Conservation (phyloP, 2,329 filamentous ascomycete species). For the Diaporthe longicolla region DNA sequence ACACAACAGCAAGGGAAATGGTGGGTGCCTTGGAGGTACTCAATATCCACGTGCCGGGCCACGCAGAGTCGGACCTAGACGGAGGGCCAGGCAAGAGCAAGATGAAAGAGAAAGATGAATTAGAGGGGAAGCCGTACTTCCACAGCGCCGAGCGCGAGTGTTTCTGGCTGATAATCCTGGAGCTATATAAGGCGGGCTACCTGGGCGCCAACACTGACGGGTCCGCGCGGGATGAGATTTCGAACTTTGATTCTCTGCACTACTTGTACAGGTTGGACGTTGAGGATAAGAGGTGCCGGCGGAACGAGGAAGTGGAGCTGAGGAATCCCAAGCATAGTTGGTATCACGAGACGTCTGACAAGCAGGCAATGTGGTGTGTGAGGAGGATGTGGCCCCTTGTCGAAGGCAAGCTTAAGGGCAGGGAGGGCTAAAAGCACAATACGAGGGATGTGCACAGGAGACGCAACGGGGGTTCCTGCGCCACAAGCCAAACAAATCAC, state of each 20-base stretch:
- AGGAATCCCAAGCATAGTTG: slow-evolving; percentile 31
- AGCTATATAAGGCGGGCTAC: slow-evolving; percentile 28
- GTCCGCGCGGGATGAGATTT: slow-evolving; percentile 17
- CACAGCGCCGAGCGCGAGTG: slow-evolving; percentile 29
- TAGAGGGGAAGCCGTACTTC: slow-evolving; percentile 27
- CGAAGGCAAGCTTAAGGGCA: slow-evolving; percentile 1
- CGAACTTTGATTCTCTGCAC: slow-evolving; percentile 36
- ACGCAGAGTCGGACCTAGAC: background rate
- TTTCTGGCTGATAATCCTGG: slow-evolving; percentile 33
- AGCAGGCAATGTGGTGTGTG: slow-evolving; percentile 27
- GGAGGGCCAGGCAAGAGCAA: background rate
- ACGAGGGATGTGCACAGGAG: background rate
- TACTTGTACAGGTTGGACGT: slow-evolving; percentile 36
- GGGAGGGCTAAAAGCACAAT: background rate
- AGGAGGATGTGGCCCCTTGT: slow-evolving; percentile 29
- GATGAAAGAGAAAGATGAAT: background rate
- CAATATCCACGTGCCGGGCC: background rate
- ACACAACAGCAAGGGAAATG: slow-evolving; percentile 22
- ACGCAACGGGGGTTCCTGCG: background rate
- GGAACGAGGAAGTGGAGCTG: slow-evolving; percentile 32
- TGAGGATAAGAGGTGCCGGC: slow-evolving; percentile 27
- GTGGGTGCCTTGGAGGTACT: slow-evolving; percentile 25
- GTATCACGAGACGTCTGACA: slow-evolving; percentile 37
- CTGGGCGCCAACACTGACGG: slow-evolving; percentile 26
- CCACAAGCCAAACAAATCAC: background rate